Evolutionary conservation across 176 grass and related monocot species (phyloP).

Genomic region (Avena sativa): DNA sequence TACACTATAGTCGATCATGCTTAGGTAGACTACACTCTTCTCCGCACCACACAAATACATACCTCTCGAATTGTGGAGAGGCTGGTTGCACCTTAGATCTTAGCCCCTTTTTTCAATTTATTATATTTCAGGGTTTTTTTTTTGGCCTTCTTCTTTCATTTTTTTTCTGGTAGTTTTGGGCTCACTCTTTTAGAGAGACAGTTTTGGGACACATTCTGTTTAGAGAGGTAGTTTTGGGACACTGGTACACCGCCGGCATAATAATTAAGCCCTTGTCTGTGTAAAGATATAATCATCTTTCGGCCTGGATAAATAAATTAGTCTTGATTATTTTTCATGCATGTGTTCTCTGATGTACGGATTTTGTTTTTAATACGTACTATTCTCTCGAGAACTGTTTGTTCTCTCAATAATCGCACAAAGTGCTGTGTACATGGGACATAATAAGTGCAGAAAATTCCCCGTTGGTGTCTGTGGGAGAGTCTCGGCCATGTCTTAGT

Average conservation of each 20-base stretch:
- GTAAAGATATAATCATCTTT: neutral
- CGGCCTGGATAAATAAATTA: neutral
- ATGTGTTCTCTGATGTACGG: neutral
- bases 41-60: constrained; percentile 1
- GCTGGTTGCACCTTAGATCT: constrained; percentile 14
- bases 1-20: neutral
- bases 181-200: neutral
- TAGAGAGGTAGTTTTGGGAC: neutral
- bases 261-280: constrained; percentile 1
- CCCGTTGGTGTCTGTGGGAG: no score
- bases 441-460: no score
- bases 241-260: neutral
- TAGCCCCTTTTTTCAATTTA: neutral
- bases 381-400: neutral
- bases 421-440: no score
- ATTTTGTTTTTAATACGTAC: neutral
- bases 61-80: constrained; percentile 21
- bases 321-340: neutral
- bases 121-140: neutral
- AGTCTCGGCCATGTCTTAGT: no score
- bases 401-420: neutral
- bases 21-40: constrained; percentile 24
- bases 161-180: neutral
- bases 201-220: neutral
- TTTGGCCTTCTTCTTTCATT: neutral